Conservation (phyloP, 495 filamentous ascomycete genomes). For the Peziza echinospora region DNA sequence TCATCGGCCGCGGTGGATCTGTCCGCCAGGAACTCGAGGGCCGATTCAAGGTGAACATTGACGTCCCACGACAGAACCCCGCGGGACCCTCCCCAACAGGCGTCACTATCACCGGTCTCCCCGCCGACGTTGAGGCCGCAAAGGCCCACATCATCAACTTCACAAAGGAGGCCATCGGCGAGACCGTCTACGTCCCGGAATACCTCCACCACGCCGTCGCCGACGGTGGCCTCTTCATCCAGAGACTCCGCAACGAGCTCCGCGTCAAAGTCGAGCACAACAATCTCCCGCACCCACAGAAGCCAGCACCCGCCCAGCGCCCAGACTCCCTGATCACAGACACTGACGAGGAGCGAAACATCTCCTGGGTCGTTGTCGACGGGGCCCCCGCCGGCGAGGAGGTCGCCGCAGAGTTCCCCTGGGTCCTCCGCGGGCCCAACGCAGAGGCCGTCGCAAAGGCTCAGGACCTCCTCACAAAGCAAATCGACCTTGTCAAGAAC, state of each 20-base stretch:
- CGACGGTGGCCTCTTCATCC: conserved; percentile 85
- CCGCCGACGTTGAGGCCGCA: conserved; percentile 56
- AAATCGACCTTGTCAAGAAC: conserved; percentile 47
- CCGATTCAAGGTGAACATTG: conserved; percentile 68
- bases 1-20: conserved; percentile 85
- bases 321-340: conserved; percentile 61
- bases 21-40: conserved; percentile 67
- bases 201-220: conserved; percentile 62
- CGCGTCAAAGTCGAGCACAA: conserved; percentile 77
- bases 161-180: conserved; percentile 69
- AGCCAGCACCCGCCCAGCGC: conserved; percentile 30
- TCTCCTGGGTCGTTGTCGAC: conserved; percentile 57
- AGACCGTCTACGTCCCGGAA: conserved; percentile 61
- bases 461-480: conserved; percentile 43
- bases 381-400: conserved; percentile 23
- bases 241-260: conserved; percentile 56
- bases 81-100: conserved; percentile 42
- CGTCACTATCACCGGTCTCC: conserved; percentile 65
- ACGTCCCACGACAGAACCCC: conserved; percentile 64
- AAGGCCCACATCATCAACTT: conserved; percentile 61
- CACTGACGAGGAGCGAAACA: conserved; percentile 38
- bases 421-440: conserved; percentile 51
- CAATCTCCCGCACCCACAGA: conserved; percentile 49
- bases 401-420: conserved; percentile 63
- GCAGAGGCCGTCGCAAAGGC: conserved; percentile 41